These are phyloP conservation scores for Alisma plantagoaquatica DNA, from an alignment of 106 monocot species.

Conservation along the genomic window DNA sequence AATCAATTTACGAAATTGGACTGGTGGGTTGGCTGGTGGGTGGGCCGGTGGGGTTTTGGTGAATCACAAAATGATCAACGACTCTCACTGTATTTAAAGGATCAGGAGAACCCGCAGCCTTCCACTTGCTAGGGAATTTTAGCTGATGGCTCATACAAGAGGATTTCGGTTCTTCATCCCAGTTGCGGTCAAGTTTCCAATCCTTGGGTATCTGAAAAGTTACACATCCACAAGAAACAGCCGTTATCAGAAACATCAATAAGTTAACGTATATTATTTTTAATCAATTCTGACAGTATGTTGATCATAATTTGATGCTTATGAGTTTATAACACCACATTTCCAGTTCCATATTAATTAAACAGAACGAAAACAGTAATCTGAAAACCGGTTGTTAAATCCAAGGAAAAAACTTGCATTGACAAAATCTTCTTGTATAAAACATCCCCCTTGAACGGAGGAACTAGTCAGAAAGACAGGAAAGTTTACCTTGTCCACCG, in stretches of 20 bases:
- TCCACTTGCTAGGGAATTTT: constrained; percentile 89
- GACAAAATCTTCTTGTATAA: no score
- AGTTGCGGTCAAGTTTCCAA: constrained; percentile 76
- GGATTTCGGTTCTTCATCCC: constrained; percentile 66
- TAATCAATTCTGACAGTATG: background rate
- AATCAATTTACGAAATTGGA: no score
- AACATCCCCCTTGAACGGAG: no score
- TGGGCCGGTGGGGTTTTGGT: constrained; percentile 27
- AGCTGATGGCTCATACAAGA: constrained; percentile 52
- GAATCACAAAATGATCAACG: constrained; percentile 79
- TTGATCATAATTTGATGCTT: no score
- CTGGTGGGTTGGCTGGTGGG: no score
- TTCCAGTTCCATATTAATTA: no score
- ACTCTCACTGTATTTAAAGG: constrained; percentile 52
- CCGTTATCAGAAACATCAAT: background rate
- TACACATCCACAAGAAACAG: background rate
- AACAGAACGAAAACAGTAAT: background rate
- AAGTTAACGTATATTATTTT: background rate
- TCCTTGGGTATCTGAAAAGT: constrained; percentile 74
- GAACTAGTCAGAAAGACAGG: no score
- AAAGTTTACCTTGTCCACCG: constrained; percentile 96
- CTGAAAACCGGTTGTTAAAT: background rate
- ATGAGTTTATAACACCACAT: no score
- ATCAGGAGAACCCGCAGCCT: constrained; percentile 49
- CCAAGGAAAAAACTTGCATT: background rate